Evolutionary conservation across 345 rosid species (phyloP).

Genomic region (Eucalyptus regnans): DNA sequence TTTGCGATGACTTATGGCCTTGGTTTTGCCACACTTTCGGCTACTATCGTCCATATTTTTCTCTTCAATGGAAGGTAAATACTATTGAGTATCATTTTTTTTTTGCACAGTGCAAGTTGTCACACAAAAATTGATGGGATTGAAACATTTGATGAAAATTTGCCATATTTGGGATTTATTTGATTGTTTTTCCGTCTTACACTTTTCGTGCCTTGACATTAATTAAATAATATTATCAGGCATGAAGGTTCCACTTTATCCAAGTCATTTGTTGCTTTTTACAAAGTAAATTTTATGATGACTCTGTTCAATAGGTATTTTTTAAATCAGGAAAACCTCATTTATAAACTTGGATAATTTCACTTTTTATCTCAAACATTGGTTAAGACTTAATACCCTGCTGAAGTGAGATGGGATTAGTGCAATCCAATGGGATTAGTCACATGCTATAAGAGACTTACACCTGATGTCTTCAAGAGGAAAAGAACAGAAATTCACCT

Average conservation of each 20-base stretch:
- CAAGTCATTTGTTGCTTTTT: not conserved
- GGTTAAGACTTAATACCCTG: not conserved
- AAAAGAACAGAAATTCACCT: not conserved
- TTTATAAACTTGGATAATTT: not conserved
- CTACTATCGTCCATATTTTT: constrained; percentile 50
- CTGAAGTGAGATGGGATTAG: not conserved
- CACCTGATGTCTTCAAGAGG: not conserved
- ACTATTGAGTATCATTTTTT: not conserved
- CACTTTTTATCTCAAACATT: not conserved
- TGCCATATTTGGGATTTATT: not conserved
- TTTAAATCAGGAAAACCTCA: not conserved
- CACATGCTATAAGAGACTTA: not conserved
- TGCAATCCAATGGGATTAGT: not conserved
- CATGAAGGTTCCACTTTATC: not conserved
- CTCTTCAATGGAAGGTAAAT: constrained; percentile 58
- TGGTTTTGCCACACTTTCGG: constrained; percentile 70
- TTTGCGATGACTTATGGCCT: constrained; percentile 72
- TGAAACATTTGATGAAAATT: not conserved
- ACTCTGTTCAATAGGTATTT: not conserved
- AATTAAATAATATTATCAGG: not conserved
- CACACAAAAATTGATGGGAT: not conserved
- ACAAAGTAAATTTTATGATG: not conserved
- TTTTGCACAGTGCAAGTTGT: not conserved
- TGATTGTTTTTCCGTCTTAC: not conserved
- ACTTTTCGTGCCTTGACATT: not conserved